A percentile compares a stretch with the other conserved stretches of the same genome.
Evolutionary conservation across 306 rosid genomes (phyloP).

Genomic region (Cotoneaster glaucophyllus): DNA sequence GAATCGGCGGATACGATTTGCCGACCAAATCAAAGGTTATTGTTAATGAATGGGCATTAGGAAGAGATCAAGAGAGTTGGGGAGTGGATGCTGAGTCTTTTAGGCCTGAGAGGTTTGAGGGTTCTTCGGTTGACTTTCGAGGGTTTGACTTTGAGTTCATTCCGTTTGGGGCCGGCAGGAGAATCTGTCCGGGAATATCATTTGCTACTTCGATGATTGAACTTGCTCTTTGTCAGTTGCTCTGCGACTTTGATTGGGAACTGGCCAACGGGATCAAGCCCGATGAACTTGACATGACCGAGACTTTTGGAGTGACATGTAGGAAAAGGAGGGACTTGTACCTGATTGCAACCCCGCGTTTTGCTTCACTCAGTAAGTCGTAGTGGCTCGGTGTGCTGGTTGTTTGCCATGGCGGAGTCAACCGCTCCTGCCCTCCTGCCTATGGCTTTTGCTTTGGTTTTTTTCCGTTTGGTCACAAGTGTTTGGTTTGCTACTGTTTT

Average conservation of each 20-base stretch:
- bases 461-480: no score
- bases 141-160: neutral
- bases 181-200: constrained; percentile 1
- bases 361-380: neutral
- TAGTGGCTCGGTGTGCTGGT: neutral
- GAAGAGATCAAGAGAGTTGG: neutral
- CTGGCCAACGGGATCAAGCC: neutral
- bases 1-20: neutral
- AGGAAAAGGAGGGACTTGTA: neutral
- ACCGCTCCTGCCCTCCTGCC: no score
- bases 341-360: neutral
- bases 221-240: neutral
- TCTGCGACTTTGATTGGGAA: neutral
- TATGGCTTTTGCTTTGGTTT: no score
- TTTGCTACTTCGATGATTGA: neutral
- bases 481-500: no score
- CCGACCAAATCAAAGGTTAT: neutral
- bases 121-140: neutral
- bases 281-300: neutral
- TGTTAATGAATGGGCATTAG: neutral
- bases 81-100: constrained; percentile 1
- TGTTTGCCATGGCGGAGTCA: no score
- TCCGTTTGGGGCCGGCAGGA: constrained; percentile 15
- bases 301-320: neutral
- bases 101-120: constrained; percentile 9